Evolutionary conservation across 148 eudicot genomes (phyloP).

Genomic region (Amaranthus cruentus): DNA sequence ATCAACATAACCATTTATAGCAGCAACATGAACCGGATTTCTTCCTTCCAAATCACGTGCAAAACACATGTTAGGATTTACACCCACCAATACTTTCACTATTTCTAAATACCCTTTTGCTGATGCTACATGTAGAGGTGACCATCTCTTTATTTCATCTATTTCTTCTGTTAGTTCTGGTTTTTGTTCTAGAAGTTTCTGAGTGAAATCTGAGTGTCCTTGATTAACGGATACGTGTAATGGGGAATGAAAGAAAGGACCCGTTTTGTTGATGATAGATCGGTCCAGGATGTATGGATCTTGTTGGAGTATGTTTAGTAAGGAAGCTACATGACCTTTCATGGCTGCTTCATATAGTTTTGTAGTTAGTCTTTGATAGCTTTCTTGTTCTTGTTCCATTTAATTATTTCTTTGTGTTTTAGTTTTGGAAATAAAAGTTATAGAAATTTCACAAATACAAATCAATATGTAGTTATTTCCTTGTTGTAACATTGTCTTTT

Average conservation of each 20-base stretch:
- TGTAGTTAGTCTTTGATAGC: neutral
- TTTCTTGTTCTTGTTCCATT: conserved; percentile 12
- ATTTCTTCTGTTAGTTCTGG: conserved; percentile 36
- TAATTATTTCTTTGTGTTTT: too few relatives aligned
- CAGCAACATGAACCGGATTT: conserved; percentile 42
- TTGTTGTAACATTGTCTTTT: too few relatives aligned
- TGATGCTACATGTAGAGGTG: conserved; percentile 40
- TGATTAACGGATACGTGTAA: conserved; percentile 34
- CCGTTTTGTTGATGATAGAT: neutral
- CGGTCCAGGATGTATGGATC: conserved; percentile 36
- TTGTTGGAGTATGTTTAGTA: conserved; percentile 19
- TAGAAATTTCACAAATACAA: too few relatives aligned
- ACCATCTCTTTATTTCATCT: conserved; percentile 25
- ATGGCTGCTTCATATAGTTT: conserved; percentile 31
- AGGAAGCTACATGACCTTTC: conserved; percentile 22
- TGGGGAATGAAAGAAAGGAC: conserved; percentile 13
- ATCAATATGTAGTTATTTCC: too few relatives aligned
- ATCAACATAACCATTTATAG: conserved; percentile 18
- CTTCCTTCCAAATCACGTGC: conserved; percentile 26
- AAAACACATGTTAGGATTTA: conserved; percentile 24
- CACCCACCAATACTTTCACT: conserved; percentile 8
- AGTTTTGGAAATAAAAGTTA: too few relatives aligned
- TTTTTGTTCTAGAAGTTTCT: conserved; percentile 25
- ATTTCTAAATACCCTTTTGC: conserved; percentile 32
- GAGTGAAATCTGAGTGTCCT: conserved; percentile 32